Evolutionary conservation across 352 stramenopile species (phyloP), one percentile per base, ranked within the genome.

Genomic region (Globisporangium rhizosaccharum): DNA sequence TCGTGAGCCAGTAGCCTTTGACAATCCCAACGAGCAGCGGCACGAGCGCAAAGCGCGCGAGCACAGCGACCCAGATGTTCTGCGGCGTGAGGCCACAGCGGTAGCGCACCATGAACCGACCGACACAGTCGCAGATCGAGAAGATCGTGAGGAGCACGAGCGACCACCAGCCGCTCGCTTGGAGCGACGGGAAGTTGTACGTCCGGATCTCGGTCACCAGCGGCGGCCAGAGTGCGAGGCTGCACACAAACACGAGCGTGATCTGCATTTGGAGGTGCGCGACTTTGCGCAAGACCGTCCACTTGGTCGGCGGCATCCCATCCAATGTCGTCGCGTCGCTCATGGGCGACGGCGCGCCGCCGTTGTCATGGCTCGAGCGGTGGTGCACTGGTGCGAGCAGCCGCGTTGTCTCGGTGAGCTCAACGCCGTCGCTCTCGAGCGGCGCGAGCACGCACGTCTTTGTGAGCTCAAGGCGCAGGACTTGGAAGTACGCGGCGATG

Each of bases 181-280:
- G 70, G 17, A 94, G 71, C 5, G 59, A 71, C 37, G 81, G 82
- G 45, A 92, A 87, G 67, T 85, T 90, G 67, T 84, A 87, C 66
- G 79, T 84, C 65, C 80, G 76, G 65, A 94, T 90, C 61, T 92
- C 85, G 9, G 85, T 94, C 41, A 90, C 68, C 23, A 94, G 76
- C 52, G 82, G 80, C 41, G 85, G 85, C 82, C 80, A 94, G 10
- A 94, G 72, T 37, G 75, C 72, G 14, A 94, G 61, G 57, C 75
- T 86, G 10, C 78, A 82, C 36, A 89, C 68, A 51, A 90, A 94
- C 39, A 90, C 72, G 23, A 83, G 71, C 50, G 85, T 69, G 53
- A 92, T 76, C n/a, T 90, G 75, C 39, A 77, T 56, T 61, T 92
- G 71, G 42, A 90, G 61, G 45, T 77, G 68, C 46, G 77, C 57